A percentile compares a stretch with the other conserved stretches of the same genome.
These are phyloP conservation scores for Vitis hybrid DNA, from an alignment of 177 flowering plant genomes.

Conservation along the genomic window DNA sequence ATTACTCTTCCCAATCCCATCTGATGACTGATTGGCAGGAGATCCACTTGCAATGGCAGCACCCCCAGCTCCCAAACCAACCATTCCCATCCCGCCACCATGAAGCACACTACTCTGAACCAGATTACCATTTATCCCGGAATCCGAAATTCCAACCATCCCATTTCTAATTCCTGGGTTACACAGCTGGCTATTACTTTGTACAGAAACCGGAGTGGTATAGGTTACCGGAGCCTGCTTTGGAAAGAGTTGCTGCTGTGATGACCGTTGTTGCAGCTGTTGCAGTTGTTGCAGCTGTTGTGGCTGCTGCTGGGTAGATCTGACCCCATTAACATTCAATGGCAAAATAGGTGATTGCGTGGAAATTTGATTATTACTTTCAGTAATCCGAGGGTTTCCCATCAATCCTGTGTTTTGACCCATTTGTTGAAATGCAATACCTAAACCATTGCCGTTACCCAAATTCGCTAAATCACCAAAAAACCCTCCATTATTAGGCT, in stretches of 20 bases:
- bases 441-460: constrained; percentile 41
- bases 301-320: constrained; percentile 41
- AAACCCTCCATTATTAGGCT: constrained; percentile 27
- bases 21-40: constrained; percentile 70
- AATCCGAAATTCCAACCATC: constrained; percentile 45
- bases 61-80: constrained; percentile 52
- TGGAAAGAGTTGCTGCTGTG: constrained; percentile 53
- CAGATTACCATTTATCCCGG: constrained; percentile 34
- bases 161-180: constrained; percentile 57
- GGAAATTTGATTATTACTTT: constrained; percentile 31
- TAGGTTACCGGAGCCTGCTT: constrained; percentile 52
- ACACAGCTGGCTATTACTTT: constrained; percentile 32
- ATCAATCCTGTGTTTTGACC: constrained; percentile 33
- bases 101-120: constrained; percentile 36
- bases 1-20: constrained; percentile 70
- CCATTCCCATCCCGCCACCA: constrained; percentile 64
- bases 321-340: constrained; percentile 58
- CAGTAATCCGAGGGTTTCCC: constrained; percentile 28
- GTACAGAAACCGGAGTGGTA: constrained; percentile 41
- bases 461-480: constrained; percentile 37
- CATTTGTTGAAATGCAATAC: constrained; percentile 50
- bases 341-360: constrained; percentile 49
- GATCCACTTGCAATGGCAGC: constrained; percentile 48
- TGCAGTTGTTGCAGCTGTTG: constrained; percentile 31
- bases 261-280: constrained; percentile 24